Evolutionary conservation across 129 eudicot species (phyloP), one percentile per base, ranked within the genome.

Genomic region (Ambrosia artemisiifolia): DNA sequence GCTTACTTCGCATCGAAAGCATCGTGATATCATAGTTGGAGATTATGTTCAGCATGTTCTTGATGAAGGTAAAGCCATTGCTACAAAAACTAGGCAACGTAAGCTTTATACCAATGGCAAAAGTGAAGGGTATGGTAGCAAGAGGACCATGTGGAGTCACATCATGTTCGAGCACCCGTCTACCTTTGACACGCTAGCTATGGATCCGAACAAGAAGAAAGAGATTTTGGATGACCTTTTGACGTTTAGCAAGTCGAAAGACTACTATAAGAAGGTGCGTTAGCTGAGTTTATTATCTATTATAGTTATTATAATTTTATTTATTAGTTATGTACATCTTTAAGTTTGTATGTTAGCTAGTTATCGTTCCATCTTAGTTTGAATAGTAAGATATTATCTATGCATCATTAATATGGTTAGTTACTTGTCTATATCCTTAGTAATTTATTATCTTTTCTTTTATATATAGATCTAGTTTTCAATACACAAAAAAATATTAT

Each of bases 31-130:
- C 28, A 30, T 87, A 18, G 72, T 77, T 2, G 38, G 59, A 2
- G 10, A 20, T 2, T 87, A 87, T 53, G 10, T 87, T 55, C 69
- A 77, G 17, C 68, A 81, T 33, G 87, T 84, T 11, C 44, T 87
- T 62, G 87, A 84, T 9, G 79, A 87, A 46, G 92, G 92, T 1
- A 79, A 87, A 43, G 86, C 84, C 0, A 84, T 87, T 8, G 70
- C 79, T 0, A 65, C 65, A 0, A 61, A 35, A 50, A 71, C 84
- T 18, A 68, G 92, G 51, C 86, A 72, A 10, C 46, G 85, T 3
- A 85, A 85, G 78, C 75, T 85, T 13, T 79, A 63, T 20, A 80
- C 87, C 0, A 85, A 82, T 65, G 77, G 34, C 51, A 80, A 69
- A 60, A 53, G 49, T 49, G 61, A 32, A 5, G 3, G 72, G 19